phyloP scores from a whole-genome alignment of 257 asterid species.

The Solanum piurae region DNA sequence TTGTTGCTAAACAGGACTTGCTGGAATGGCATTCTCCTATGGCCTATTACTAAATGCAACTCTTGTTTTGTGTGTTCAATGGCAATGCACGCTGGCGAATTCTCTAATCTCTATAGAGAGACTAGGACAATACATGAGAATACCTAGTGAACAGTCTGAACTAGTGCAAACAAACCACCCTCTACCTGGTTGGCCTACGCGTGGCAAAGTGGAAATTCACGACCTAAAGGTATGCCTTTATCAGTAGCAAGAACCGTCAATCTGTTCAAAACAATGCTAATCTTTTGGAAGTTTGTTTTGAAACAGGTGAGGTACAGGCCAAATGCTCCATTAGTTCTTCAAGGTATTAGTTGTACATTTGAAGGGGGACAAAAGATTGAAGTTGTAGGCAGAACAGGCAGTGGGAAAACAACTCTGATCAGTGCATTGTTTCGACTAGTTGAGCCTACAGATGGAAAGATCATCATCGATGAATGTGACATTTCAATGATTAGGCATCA shows the following conservation, averaged over 20 bases:
- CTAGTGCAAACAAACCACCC: background rate
- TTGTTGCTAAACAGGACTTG: background rate
- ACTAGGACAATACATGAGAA: background rate
- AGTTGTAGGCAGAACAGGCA: conserved; percentile 11
- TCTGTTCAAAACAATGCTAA: background rate
- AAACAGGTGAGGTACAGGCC: background rate
- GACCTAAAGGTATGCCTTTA: background rate
- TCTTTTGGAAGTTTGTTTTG: background rate
- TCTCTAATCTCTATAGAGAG: background rate
- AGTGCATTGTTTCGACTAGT: background rate
- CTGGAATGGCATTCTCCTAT: background rate
- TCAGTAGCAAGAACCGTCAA: background rate
- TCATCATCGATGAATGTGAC: background rate
- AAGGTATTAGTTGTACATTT: background rate
- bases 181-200: background rate
- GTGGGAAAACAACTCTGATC: conserved; percentile 7
- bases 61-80: background rate
- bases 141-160: background rate
- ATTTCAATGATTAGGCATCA: background rate
- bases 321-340: conserved; percentile 1
- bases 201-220: background rate
- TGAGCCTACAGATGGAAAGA: background rate
- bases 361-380: conserved; percentile 5
- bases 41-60: background rate
- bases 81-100: background rate